phyloP scores from a whole-genome alignment of 192 early-diverging fungal species.

The Allomyces macrogynus region DNA sequence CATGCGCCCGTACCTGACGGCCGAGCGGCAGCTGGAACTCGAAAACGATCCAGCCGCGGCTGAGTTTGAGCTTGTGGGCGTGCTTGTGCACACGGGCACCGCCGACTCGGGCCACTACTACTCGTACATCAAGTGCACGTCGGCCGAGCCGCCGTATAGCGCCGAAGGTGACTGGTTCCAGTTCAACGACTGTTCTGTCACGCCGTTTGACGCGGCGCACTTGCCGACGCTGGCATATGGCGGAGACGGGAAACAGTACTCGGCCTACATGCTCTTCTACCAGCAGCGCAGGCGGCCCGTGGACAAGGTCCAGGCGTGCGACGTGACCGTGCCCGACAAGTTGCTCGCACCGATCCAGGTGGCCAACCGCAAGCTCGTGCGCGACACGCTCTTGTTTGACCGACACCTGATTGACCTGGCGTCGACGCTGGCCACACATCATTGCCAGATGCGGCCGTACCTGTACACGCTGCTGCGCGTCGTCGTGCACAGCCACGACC shows the following conservation, averaged over 20 bases:
- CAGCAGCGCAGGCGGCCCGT: slow-evolving; percentile 5
- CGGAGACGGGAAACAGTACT: slow-evolving; percentile 26
- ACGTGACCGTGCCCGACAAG: slow-evolving; percentile 7
- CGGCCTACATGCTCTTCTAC: slow-evolving; percentile 33
- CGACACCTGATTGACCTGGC: background rate
- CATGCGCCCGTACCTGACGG: slow-evolving; percentile 33
- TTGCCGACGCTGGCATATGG: slow-evolving; percentile 22
- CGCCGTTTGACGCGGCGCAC: slow-evolving; percentile 23
- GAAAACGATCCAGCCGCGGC: slow-evolving; percentile 14
- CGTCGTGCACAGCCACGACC: too few relatives aligned
- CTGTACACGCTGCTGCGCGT: too few relatives aligned
- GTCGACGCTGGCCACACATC: too few relatives aligned
- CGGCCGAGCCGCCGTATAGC: background rate
- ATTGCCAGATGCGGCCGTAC: too few relatives aligned
- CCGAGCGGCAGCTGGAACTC: slow-evolving; percentile 9
- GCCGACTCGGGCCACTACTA: slow-evolving; percentile 37
- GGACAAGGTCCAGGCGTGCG: background rate
- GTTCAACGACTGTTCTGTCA: slow-evolving; percentile 30
- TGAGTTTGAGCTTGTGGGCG: slow-evolving; percentile 28
- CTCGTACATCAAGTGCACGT: slow-evolving; percentile 25
- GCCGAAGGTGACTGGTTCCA: slow-evolving; percentile 19
- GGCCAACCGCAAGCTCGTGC: slow-evolving; percentile 14
- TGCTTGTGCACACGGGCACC: slow-evolving; percentile 35
- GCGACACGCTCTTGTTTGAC: slow-evolving; percentile 19
- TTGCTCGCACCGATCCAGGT: slow-evolving; percentile 15